Percentiles rank a stretch among this genome's conserved stretches.
phyloP scores from a whole-genome alignment of 768 basidiomycete genomes.

The Phlebiopsis flavidoalba region DNA sequence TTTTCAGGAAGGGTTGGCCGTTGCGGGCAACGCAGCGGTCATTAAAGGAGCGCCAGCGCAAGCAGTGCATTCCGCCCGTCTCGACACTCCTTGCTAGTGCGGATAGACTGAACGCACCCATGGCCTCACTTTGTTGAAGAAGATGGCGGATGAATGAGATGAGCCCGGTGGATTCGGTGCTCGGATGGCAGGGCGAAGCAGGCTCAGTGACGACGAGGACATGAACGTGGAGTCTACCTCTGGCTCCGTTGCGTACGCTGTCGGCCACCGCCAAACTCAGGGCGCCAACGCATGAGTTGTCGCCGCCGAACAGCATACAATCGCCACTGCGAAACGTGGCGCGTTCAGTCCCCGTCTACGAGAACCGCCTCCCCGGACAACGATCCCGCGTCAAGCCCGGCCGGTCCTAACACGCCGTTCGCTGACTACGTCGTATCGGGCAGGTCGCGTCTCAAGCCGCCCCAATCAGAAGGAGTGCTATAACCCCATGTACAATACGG shows the following conservation, averaged over 20 bases:
- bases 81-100: slow-evolving; percentile 23
- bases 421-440: slow-evolving; percentile 72
- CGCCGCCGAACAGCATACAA: background rate
- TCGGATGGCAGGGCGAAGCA: slow-evolving; percentile 30
- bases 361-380: slow-evolving; percentile 62
- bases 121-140: slow-evolving; percentile 22
- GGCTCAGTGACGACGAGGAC: slow-evolving; percentile 29
- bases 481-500: slow-evolving; percentile 11
- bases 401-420: slow-evolving; percentile 74
- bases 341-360: slow-evolving; percentile 60
- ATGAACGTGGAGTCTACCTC: slow-evolving; percentile 25
- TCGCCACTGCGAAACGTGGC: slow-evolving; percentile 27
- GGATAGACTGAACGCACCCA: slow-evolving; percentile 6
- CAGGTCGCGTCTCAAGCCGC: slow-evolving; percentile 36
- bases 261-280: background rate
- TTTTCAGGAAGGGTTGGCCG: slow-evolving; percentile 69
- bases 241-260: slow-evolving; percentile 11
- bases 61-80: slow-evolving; percentile 81
- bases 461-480: slow-evolving; percentile 6
- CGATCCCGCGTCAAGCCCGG: slow-evolving; percentile 59
- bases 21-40: slow-evolving; percentile 71
- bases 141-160: slow-evolving; percentile 43
- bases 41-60: slow-evolving; percentile 85
- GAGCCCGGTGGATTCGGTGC: slow-evolving; percentile 31
- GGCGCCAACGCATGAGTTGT: background rate